These are phyloP conservation scores for Aspergillus puulaauensis DNA, from an alignment of 2,329 filamentous ascomycete species.

Conservation along the genomic window DNA sequence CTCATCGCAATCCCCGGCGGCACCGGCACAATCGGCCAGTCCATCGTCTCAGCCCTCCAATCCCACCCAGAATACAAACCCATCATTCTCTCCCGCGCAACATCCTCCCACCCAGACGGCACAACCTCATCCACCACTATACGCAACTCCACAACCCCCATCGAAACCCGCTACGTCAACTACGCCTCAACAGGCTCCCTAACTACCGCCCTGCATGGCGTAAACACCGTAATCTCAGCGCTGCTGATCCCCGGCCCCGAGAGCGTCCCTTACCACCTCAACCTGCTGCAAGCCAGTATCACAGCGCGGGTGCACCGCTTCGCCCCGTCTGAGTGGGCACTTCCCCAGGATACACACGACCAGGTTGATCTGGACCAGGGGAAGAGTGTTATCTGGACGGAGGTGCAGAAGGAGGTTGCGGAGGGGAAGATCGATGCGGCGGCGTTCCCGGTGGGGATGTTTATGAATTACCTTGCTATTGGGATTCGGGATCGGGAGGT, in stretches of 20 bases:
- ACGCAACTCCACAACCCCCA: neutral
- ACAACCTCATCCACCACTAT: neutral
- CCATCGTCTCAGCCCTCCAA: constrained; percentile 17
- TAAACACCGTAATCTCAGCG: constrained; percentile 29
- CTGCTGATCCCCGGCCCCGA: constrained; percentile 22
- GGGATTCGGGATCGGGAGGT: constrained; percentile 11
- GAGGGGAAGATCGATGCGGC: constrained; percentile 26
- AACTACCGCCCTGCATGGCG: constrained; percentile 15
- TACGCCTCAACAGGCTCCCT: constrained; percentile 23
- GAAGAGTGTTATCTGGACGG: constrained; percentile 26
- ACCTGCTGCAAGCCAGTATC: constrained; percentile 44
- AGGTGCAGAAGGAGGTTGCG: constrained; percentile 21
- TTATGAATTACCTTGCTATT: constrained; percentile 38
- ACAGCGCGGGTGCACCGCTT: constrained; percentile 47
- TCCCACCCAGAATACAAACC: constrained; percentile 20
- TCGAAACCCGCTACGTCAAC: constrained; percentile 27
- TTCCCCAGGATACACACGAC: constrained; percentile 15
- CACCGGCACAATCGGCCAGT: constrained; percentile 14
- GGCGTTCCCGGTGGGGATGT: constrained; percentile 32
- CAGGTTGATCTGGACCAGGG: constrained; percentile 23
- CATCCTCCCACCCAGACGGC: neutral
- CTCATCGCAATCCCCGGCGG: constrained; percentile 1
- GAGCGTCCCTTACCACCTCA: constrained; percentile 35
- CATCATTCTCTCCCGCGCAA: constrained; percentile 30
- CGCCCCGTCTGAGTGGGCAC: constrained; percentile 45